Evolutionary conservation across 2,329 filamentous ascomycete genomes (phyloP), one percentile per base, ranked within the genome.

Genomic region (Sporothrix luriei): DNA sequence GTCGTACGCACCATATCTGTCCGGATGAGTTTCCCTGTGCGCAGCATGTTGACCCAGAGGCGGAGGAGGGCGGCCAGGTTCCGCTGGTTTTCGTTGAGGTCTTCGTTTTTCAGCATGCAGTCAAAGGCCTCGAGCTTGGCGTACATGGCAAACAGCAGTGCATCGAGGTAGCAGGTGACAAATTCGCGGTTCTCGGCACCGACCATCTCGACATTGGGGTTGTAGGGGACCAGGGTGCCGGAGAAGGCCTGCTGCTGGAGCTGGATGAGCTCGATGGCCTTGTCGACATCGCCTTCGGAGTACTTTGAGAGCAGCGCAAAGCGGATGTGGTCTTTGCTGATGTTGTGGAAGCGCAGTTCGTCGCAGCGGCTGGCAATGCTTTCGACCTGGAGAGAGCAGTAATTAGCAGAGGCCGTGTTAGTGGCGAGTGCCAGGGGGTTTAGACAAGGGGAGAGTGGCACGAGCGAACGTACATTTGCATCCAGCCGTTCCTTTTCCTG

Each of bases 61-160:
- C 94, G 87, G 65, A 98, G 79, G 26, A 97, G 79, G 11, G 89
- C 88, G n/a, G 90, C 90, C 68, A 99, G 82, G 74, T 89, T 91
- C 74, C 87, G 88, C 72, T 90, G 87, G 13, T 82, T 79, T 72
- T 92, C 88, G 71, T 95, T 91, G 33, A 88, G 85, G 72, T 92
- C 92, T 9, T 90, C 88, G 70, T 90, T 90, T 78, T 92, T 94
- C 83, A 98, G 84, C 84, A 98, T 97, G 64, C 91, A 92, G 78
- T 98, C 94, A 78, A 97, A 99, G 73, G 91, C 94, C 74, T 93
- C 90, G 49, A 97, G 84, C 71, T 92, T 90, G 21, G 92, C 91
- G 78, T 98, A 98, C 93, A 99, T 97, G 78, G 94, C 91, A 78
- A 97, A 98, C 1, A 99, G 85, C 26, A 98, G 82, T 0, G 94